These are phyloP conservation scores for Triangularia verruculosa DNA, from an alignment of 2,329 filamentous ascomycete genomes.

Conservation along the genomic window DNA sequence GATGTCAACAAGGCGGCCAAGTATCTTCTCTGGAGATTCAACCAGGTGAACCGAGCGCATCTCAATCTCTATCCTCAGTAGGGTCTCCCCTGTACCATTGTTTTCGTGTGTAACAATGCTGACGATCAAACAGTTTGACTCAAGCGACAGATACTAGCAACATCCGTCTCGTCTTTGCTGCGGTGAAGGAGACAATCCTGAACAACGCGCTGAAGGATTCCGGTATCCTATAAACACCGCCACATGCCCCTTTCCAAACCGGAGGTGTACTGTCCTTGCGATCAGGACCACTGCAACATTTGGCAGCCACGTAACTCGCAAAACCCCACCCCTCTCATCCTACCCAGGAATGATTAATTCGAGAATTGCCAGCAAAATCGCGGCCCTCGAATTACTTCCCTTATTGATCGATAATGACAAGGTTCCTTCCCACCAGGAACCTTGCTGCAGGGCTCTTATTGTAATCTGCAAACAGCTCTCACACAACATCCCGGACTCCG, in stretches of 20 bases:
- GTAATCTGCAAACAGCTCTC: not conserved
- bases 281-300: not conserved
- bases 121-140: slow-evolving; percentile 66
- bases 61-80: slow-evolving; percentile 97
- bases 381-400: slow-evolving; percentile 5
- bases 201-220: slow-evolving; percentile 98
- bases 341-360: not conserved
- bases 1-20: slow-evolving; percentile 98
- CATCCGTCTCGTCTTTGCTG: slow-evolving; percentile 94
- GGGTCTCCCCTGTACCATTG: slow-evolving; percentile 38
- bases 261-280: not conserved
- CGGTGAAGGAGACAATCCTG: slow-evolving; percentile 97
- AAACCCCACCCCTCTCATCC: not conserved
- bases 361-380: not conserved
- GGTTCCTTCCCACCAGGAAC: not conserved
- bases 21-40: slow-evolving; percentile 96
- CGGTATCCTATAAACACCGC: slow-evolving; percentile 72
- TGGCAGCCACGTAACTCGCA: not conserved
- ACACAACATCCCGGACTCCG: not conserved
- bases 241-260: not conserved
- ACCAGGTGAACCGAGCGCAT: slow-evolving; percentile 95
- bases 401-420: not conserved
- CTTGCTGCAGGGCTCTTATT: not conserved
- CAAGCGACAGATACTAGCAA: slow-evolving; percentile 99
- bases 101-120: slow-evolving; percentile 10